Percentiles rank a stretch among this genome's conserved stretches.
These are phyloP conservation scores for Epicoccum sorghinum DNA, from an alignment of 2,329 filamentous ascomycete species.

Conservation along the genomic window DNA sequence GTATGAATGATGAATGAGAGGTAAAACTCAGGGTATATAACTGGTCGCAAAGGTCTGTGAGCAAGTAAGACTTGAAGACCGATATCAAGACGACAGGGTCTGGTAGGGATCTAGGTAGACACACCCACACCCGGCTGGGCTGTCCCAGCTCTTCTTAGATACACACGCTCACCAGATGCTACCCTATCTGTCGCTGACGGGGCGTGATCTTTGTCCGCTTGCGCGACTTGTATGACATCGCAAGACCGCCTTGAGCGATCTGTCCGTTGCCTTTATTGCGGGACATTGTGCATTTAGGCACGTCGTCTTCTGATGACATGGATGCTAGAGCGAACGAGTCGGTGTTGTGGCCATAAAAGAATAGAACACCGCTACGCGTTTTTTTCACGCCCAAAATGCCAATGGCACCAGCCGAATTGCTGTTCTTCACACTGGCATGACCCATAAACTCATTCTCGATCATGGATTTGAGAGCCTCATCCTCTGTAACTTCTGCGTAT, in stretches of 20 bases:
- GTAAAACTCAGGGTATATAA: no score
- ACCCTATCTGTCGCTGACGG: conserved; percentile 13
- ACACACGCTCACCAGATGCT: background rate
- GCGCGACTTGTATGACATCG: conserved; percentile 46
- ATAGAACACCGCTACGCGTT: conserved; percentile 72
- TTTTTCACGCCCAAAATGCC: conserved; percentile 92
- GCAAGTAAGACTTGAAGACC: no score
- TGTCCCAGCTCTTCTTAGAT: no score
- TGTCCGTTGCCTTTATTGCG: conserved; percentile 64
- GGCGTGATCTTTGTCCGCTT: conserved; percentile 34
- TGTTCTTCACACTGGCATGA: conserved; percentile 82
- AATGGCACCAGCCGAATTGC: conserved; percentile 83
- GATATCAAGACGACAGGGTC: no score
- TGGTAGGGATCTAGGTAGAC: no score
- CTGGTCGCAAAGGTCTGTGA: no score
- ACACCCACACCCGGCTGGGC: no score
- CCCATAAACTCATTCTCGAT: conserved; percentile 90
- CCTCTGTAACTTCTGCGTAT: conserved; percentile 73
- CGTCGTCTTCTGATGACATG: conserved; percentile 78
- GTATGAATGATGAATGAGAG: no score
- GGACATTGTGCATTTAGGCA: conserved; percentile 86
- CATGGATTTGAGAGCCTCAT: conserved; percentile 77
- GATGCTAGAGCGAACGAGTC: conserved; percentile 86
- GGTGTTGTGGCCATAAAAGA: conserved; percentile 97
- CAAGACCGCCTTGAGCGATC: conserved; percentile 63